Base-by-base conservation (phyloP, 1,284 basidiomycete genomes). In the Volvariella volvacea region DNA sequence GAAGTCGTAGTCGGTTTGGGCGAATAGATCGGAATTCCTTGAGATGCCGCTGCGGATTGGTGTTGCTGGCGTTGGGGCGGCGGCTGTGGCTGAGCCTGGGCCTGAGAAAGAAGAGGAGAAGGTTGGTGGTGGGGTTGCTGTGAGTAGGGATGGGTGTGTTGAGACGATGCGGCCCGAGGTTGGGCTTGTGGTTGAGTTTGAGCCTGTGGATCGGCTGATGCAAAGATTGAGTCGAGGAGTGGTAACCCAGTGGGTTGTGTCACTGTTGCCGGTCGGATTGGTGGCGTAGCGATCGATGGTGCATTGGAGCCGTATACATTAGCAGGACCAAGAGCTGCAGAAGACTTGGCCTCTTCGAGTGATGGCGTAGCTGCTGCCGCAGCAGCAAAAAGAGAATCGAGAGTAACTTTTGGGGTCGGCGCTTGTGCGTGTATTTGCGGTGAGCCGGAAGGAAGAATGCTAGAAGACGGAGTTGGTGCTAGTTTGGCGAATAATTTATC, bases 401-500 rank as follows among this genome's bases (percentile, higher is more conserved):
- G 55, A 2, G 59, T 57, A 49, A 63, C 55, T 32, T 50, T 57
- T 2, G 62, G 54, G 10, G 51, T 52, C 14, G 54, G 50, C 37
- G 22, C 22, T 36, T 36, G 34, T 9, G 30, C 9, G 8, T 36
- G 6, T 36, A 16, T 6, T 6, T 36, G 6, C 19, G 14, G 34
- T 16, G 14, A 16, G 15, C 34, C 34, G 7, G 14, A 4, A 20
- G n/a, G 14, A 15, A n/a, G n/a, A 9, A 31, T 21, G 44, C 36
- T 32, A 32, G 51, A 42, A 32, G 55, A 46, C 22, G 46, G 48
- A 22, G 57, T 51, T 10, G 62, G 54, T 37, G 52, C 55, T 15
- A 84, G 63, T 56, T 76, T 81, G 20, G 76, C 71, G 50, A 86
- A 75, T 2, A 86, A 66, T 54, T 71, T 74, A 56, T 84, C 81